Percentiles rank a stretch among this genome's conserved stretches.
Conservation (phyloP, 768 basidiomycete species). For the Multifurca ochricompacta region DNA sequence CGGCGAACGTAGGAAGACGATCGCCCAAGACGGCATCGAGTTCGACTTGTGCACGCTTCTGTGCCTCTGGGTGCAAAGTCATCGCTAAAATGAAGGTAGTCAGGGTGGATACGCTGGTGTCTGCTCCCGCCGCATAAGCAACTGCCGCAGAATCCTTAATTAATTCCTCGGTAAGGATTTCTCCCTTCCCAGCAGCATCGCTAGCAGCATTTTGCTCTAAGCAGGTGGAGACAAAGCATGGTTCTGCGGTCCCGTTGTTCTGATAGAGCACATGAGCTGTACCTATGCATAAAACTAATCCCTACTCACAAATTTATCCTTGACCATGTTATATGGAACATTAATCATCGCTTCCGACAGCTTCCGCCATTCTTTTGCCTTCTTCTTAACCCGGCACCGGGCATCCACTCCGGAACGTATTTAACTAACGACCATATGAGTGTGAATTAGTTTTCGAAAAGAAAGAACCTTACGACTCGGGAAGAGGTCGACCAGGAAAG, state of each 20-base stretch:
- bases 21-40: slow-evolving; percentile 23
- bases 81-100: slow-evolving; percentile 23
- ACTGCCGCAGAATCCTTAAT: slow-evolving; percentile 20
- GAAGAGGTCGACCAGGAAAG: slow-evolving; percentile 23
- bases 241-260: slow-evolving; percentile 13
- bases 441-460: background rate
- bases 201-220: slow-evolving; percentile 12
- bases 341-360: slow-evolving; percentile 20
- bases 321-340: slow-evolving; percentile 21
- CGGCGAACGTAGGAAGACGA: slow-evolving; percentile 21
- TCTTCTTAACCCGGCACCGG: slow-evolving; percentile 22
- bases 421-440: slow-evolving; percentile 16
- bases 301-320: slow-evolving; percentile 17
- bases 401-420: slow-evolving; percentile 25
- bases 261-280: background rate
- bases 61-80: slow-evolving; percentile 23
- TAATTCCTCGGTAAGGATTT: slow-evolving; percentile 14
- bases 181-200: slow-evolving; percentile 9
- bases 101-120: slow-evolving; percentile 17
- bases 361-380: slow-evolving; percentile 19
- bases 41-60: slow-evolving; percentile 23
- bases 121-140: slow-evolving; percentile 17
- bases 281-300: background rate
- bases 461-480: slow-evolving; percentile 19
- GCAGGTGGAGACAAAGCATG: slow-evolving; percentile 17